Percentiles rank a stretch among this genome's conserved stretches.
Conservation (phyloP, 441 rosid species). For the Metrosideros polymorpha region DNA sequence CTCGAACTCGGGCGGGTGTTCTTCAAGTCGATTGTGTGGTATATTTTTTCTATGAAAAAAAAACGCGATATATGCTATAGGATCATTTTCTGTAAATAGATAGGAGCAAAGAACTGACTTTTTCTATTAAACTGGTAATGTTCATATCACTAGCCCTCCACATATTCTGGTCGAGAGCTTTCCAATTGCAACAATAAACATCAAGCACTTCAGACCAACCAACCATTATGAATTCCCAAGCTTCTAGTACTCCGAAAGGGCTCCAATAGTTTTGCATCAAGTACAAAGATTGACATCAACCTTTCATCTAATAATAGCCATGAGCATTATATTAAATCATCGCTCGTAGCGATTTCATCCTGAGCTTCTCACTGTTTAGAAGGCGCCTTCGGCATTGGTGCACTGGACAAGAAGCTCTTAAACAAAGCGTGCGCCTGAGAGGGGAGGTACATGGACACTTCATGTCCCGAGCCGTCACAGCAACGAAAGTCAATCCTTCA, state of each 20-base stretch:
- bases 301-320: not conserved
- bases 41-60: not conserved
- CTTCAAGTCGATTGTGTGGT: not conserved
- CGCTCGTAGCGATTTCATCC: not conserved
- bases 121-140: not conserved
- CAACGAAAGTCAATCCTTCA: not conserved
- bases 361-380: not conserved
- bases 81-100: not conserved
- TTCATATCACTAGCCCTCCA: not conserved
- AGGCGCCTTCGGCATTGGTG: not conserved
- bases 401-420: not conserved
- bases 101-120: not conserved
- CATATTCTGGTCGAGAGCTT: not conserved
- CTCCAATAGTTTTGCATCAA: not conserved
- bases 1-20: too few species aligned
- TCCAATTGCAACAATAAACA: not conserved
- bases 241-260: not conserved
- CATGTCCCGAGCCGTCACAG: not conserved
- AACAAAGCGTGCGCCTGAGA: not conserved
- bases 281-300: not conserved
- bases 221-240: not conserved
- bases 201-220: not conserved
- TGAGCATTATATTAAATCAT: not conserved
- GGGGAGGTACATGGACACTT: not conserved
- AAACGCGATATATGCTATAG: fast-evolving